Percentiles rank a stretch among this genome's conserved stretches.
Conservation (phyloP, 1,284 basidiomycete genomes). For the Moniliophthora roreri region DNA sequence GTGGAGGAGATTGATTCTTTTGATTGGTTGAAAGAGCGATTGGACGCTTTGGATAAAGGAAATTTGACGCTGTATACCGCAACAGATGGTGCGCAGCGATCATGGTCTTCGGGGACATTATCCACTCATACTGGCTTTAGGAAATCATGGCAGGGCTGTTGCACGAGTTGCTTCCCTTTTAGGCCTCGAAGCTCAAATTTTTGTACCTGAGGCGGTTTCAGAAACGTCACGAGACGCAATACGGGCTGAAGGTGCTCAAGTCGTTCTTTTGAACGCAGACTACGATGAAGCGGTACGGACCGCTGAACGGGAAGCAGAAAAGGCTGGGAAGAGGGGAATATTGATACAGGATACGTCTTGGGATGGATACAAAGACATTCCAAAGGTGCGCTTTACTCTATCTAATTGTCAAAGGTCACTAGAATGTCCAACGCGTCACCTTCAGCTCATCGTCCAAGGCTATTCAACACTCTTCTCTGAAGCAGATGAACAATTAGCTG, state of each 20-base stretch:
- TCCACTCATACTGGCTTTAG: not conserved
- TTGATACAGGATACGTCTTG: slow-evolving; percentile 15
- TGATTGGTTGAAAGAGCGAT: not conserved
- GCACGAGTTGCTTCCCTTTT: slow-evolving; percentile 11
- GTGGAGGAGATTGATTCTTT: not conserved
- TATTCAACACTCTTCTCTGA: slow-evolving; percentile 14
- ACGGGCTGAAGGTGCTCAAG: slow-evolving; percentile 6
- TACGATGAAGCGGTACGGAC: slow-evolving; percentile 10
- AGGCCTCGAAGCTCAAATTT: slow-evolving; percentile 2
- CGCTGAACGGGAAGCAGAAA: slow-evolving; percentile 5
- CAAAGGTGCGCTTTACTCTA: not conserved
- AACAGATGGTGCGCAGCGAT: slow-evolving; percentile 5
- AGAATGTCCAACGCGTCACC: not conserved
- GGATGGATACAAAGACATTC: slow-evolving; percentile 14
- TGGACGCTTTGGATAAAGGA: not conserved
- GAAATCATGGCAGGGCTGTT: slow-evolving; percentile 17
- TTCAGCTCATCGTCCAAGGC: slow-evolving; percentile 14
- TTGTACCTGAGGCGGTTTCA: slow-evolving; percentile 9
- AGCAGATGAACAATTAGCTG: slow-evolving; percentile 8
- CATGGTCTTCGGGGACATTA: not conserved
- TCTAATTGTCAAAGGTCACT: too few species aligned
- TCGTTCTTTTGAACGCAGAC: slow-evolving; percentile 3
- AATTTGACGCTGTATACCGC: slow-evolving; percentile 8
- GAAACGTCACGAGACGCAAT: slow-evolving; percentile 4
- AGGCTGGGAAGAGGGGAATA: not conserved